These are phyloP conservation scores for Medicago arabica DNA, from an alignment of 306 rosid species.

Conservation along the genomic window DNA sequence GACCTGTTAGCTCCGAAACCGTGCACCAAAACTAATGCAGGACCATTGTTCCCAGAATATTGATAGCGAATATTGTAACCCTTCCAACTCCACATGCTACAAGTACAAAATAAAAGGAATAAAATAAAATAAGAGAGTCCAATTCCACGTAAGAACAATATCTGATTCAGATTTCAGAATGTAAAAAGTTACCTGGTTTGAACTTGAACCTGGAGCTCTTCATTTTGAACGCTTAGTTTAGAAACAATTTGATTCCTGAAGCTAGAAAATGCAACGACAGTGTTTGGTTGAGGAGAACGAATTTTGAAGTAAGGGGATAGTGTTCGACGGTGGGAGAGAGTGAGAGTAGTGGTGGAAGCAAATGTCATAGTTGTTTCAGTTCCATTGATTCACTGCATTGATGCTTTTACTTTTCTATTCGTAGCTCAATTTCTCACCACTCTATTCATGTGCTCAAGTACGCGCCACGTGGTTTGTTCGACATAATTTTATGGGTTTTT, in stretches of 20 bases:
- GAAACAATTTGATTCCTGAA: conserved; percentile 44
- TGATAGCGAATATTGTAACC: conserved; percentile 89
- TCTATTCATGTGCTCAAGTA: conserved; percentile 21
- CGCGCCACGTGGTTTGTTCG: conserved; percentile 1
- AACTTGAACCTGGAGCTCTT: conserved; percentile 63
- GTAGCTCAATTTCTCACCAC: background rate
- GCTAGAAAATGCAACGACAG: conserved; percentile 46
- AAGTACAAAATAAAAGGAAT: background rate
- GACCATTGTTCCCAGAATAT: conserved; percentile 70
- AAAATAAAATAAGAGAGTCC: background rate
- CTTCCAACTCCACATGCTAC: conserved; percentile 87
- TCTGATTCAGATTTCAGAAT: background rate
- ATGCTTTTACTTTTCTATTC: background rate
- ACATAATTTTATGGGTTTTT: too few relatives aligned
- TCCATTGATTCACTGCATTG: background rate
- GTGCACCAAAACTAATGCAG: conserved; percentile 79
- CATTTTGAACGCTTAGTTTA: conserved; percentile 32
- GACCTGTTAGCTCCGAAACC: conserved; percentile 99
- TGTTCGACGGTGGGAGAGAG: background rate
- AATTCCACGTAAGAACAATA: background rate
- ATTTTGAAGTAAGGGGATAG: background rate
- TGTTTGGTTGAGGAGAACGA: conserved; percentile 42
- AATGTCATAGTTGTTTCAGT: conserved; percentile 18
- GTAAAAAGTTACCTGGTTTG: conserved; percentile 56
- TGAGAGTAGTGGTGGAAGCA: background rate